phyloP scores from a whole-genome alignment of 257 asterid genomes.

The Haberlea rhodopensis region DNA sequence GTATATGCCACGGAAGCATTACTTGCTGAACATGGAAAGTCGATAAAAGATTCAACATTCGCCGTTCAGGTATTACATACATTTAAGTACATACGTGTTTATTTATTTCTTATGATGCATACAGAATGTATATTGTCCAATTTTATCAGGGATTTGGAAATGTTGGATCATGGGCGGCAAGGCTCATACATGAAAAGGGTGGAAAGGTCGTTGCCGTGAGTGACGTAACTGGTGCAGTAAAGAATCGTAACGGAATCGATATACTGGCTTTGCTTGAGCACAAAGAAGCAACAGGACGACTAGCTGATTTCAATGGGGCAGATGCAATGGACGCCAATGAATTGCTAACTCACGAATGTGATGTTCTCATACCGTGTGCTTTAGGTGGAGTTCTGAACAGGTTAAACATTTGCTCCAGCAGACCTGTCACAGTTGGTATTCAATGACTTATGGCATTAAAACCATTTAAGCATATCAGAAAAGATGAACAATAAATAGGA shows the following conservation, averaged over 20 bases:
- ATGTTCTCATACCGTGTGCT: conserved; percentile 89
- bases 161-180: conserved; percentile 90
- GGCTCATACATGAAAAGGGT: conserved; percentile 74
- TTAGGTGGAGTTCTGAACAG: conserved; percentile 86
- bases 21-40: conserved; percentile 83
- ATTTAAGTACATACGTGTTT: conserved; percentile 4
- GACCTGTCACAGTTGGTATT: too few species aligned
- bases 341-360: conserved; percentile 68
- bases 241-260: conserved; percentile 62
- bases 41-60: conserved; percentile 63
- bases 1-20: conserved; percentile 78
- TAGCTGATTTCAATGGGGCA: conserved; percentile 61
- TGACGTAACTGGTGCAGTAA: conserved; percentile 81
- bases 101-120: neutral
- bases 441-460: too few species aligned
- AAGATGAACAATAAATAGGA: neutral
- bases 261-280: conserved; percentile 57
- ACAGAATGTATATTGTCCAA: too few species aligned
- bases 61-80: conserved; percentile 61
- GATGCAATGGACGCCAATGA: conserved; percentile 68
- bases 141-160: conserved; percentile 73
- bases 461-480: neutral
- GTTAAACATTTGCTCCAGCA: conserved; percentile 31
- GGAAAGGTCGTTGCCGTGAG: conserved; percentile 83
- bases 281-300: conserved; percentile 53